Evolutionary conservation across 2,329 filamentous ascomycete genomes (phyloP), one percentile per base, ranked within the genome.

Genomic region (Epichloe elymi): DNA sequence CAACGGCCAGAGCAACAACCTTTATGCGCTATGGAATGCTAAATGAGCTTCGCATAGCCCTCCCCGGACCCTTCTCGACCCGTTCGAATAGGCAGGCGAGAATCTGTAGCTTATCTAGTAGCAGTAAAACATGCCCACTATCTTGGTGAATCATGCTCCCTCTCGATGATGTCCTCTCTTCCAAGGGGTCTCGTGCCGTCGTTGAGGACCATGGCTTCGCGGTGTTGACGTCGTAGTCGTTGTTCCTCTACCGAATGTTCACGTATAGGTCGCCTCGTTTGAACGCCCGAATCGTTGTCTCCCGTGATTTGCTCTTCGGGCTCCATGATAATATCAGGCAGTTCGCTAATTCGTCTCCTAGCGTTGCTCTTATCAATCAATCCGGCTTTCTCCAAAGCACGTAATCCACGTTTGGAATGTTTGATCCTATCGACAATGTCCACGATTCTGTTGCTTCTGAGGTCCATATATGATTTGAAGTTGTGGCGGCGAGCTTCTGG

Each of bases 141-240:
- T 20, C 58, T 65, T 51, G 69, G 62, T 40, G 70, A 71, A 45
- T 70, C 69, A 44, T 74, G 69, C 38, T 74, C 75, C 54, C 79
- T 70, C 64, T 93, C 83, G 49, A 90, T 87, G 37, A 95, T 94
- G 62, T 95, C 86, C 43, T 80, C 80, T 55, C 81, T 78, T 4
- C 78, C 81, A 43, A 95, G 65, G 1, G 86, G 85, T 35, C 83
- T 76, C 20, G 80, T 87, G n/a, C 87, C 86, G 60, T 95, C 88
- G 60, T 89, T 91, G 51, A 95, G 72, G 19, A 96, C 89, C 79
- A 96, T 90, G 4, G 88, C 89, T 69, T 95, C 88, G 57, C 89
- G 77, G 61, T 91, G 78, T 47, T 87, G 77, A 56, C 89, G 77
- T 53, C 88, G 74, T 54, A 90, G 72, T 49, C 84, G 78, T 60